These are phyloP conservation scores for Arthrobotrys pseudoclavata DNA, from an alignment of 2,329 filamentous ascomycete species.

Conservation along the genomic window DNA sequence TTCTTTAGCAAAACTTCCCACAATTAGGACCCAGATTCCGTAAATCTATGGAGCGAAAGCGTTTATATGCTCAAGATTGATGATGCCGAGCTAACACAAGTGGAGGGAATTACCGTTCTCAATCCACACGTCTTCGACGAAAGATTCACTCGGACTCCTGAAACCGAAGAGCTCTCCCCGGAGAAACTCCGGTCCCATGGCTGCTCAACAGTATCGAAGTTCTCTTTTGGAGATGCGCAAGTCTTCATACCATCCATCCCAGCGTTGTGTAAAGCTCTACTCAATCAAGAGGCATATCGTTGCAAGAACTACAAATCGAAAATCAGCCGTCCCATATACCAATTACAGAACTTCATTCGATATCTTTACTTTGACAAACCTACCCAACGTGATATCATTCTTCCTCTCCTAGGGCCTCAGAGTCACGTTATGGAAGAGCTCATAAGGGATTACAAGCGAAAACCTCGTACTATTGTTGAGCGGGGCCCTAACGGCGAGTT, in stretches of 20 bases:
- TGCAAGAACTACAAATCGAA: neutral
- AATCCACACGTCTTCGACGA: conserved; percentile 7
- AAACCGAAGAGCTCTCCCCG: neutral
- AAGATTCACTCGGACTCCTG: conserved; percentile 11
- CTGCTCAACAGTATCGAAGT: neutral
- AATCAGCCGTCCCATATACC: neutral
- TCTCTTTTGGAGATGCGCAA: neutral
- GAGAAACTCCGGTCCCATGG: conserved; percentile 2
- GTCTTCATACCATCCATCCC: conserved; percentile 3
- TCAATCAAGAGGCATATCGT: neutral
- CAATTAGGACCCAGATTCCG: neutral
- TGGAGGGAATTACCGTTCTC: conserved; percentile 8
- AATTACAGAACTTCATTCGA: conserved; percentile 10
- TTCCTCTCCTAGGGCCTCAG: neutral
- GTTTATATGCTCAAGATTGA: conserved; percentile 19
- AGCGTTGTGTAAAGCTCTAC: neutral
- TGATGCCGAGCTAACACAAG: conserved; percentile 5
- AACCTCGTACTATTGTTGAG: neutral
- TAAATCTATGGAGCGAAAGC: conserved; percentile 13
- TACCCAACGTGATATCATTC: neutral
- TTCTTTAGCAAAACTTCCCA: neutral
- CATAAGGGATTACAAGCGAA: conserved; percentile 7
- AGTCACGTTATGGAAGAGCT: neutral
- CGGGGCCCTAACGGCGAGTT: neutral
- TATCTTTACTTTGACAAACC: conserved; percentile 9